Conservation (phyloP, 176 grass and related monocot genomes). For the Neostapfia colusana region DNA sequence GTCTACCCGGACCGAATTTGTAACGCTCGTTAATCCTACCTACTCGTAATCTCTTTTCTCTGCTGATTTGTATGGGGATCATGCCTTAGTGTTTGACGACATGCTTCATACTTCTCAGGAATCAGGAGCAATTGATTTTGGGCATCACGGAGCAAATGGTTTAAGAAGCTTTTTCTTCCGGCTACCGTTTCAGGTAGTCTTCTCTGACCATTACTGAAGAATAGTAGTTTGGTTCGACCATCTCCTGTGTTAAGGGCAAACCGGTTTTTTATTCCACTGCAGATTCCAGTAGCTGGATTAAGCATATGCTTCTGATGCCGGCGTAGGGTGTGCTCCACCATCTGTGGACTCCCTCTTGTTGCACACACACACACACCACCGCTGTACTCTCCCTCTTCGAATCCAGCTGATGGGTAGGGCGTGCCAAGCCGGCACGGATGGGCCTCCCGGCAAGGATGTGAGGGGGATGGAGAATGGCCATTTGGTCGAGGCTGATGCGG, state of each 20-base stretch:
- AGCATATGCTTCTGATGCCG: conserved; percentile 37
- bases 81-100: neutral
- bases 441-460: conserved; percentile 32
- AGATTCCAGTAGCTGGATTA: conserved; percentile 42
- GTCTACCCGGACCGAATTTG: neutral
- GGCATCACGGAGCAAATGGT: neutral
- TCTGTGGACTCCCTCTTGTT: conserved; percentile 20
- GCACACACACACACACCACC: conserved; percentile 20
- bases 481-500: conserved; percentile 24
- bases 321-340: conserved; percentile 34
- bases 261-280: conserved; percentile 8
- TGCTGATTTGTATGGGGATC: neutral
- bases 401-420: conserved; percentile 65
- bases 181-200: neutral
- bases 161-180: conserved; percentile 10
- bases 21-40: neutral
- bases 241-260: conserved; percentile 15
- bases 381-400: conserved; percentile 24
- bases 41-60: neutral
- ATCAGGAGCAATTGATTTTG: neutral
- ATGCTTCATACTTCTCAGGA: conserved; percentile 12
- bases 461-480: conserved; percentile 40
- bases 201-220: conserved; percentile 14
- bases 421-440: conserved; percentile 38
- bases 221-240: conserved; percentile 18